phyloP scores from a whole-genome alignment of 306 rosid genomes.

The Urtica urens region DNA sequence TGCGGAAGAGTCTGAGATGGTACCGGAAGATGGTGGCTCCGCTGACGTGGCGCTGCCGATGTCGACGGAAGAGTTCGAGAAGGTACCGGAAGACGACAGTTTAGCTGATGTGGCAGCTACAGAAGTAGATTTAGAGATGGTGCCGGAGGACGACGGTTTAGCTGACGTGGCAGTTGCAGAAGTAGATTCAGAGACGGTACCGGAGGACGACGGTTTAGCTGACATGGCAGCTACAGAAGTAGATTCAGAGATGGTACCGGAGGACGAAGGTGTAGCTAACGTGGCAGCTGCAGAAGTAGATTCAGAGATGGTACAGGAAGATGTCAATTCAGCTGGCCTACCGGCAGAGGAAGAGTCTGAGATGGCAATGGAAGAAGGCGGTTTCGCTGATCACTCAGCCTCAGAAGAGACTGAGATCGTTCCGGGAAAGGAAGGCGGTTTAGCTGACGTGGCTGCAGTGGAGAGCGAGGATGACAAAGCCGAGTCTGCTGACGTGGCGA shows the following conservation, averaged over 20 bases:
- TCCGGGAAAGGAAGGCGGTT: conserved; percentile 1
- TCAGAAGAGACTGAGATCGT: conserved; percentile 7
- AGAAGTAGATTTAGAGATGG: background rate
- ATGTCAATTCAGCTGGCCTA: no score
- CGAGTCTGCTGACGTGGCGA: background rate
- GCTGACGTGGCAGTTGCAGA: conserved; percentile 3
- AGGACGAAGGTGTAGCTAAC: background rate
- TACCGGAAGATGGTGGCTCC: conserved; percentile 1
- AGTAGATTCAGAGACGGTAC: background rate
- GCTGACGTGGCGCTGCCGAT: no score
- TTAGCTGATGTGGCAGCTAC: background rate
- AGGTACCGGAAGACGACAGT: conserved; percentile 6
- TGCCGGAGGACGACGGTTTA: background rate
- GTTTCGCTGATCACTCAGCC: background rate
- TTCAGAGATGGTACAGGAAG: background rate
- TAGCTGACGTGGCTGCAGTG: conserved; percentile 4
- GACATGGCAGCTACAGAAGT: background rate
- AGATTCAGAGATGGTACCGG: background rate
- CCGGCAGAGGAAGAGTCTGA: background rate
- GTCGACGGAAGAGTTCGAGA: background rate
- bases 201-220: background rate
- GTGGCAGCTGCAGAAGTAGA: background rate
- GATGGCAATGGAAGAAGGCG: background rate
- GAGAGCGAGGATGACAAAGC: background rate
- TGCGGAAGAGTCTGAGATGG: conserved; percentile 1